Conservation (phyloP, 2,329 filamentous ascomycete genomes). For the Blumeria hordei region DNA sequence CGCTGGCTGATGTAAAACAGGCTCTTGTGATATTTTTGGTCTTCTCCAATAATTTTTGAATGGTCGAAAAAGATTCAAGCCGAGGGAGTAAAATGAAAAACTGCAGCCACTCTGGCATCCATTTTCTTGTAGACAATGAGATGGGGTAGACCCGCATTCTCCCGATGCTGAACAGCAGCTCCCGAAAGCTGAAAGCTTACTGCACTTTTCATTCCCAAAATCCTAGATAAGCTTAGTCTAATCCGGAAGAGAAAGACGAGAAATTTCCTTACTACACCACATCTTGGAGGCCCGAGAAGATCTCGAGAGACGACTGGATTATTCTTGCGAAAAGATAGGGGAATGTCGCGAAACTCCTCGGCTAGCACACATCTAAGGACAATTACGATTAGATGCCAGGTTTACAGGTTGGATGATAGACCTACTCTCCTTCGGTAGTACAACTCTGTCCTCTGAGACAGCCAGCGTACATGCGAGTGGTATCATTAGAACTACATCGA, state of each 20-base stretch:
- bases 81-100: conserved; percentile 1
- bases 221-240: conserved; percentile 4
- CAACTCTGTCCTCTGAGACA: conserved; percentile 14
- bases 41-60: too few species aligned
- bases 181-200: conserved; percentile 11
- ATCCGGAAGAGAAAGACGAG: background rate
- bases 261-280: conserved; percentile 13
- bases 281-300: conserved; percentile 4
- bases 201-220: conserved; percentile 12
- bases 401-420: background rate
- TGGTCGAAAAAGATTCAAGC: background rate
- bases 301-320: background rate
- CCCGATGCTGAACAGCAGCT: conserved; percentile 14
- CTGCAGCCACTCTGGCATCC: conserved; percentile 15
- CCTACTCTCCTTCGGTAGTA: conserved; percentile 9
- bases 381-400: conserved; percentile 1
- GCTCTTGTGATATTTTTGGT: too few species aligned
- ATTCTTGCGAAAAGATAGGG: conserved; percentile 3
- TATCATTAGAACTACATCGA: conserved; percentile 16
- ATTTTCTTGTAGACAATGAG: conserved; percentile 9
- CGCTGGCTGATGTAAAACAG: background rate
- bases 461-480: conserved; percentile 11
- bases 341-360: conserved; percentile 4
- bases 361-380: conserved; percentile 9
- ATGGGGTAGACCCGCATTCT: conserved; percentile 13